These are phyloP conservation scores for Cladosporium colombiae DNA, from an alignment of 2,329 filamentous ascomycete genomes.

Conservation along the genomic window DNA sequence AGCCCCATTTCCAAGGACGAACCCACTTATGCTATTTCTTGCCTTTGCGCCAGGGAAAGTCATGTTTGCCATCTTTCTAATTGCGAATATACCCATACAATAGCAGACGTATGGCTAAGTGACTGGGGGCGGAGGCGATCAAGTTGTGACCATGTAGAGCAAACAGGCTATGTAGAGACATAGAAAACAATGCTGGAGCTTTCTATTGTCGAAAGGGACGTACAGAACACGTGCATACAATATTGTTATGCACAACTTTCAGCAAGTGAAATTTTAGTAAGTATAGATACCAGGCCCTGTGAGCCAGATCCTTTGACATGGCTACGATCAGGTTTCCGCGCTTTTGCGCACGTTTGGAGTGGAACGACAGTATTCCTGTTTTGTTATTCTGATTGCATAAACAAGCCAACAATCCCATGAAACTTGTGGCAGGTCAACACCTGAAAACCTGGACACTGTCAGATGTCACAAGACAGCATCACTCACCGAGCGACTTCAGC, in stretches of 20 bases:
- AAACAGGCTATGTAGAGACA: background rate
- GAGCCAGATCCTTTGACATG: background rate
- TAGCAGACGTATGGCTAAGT: background rate
- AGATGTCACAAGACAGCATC: background rate
- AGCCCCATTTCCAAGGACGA: background rate
- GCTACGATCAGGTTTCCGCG: background rate
- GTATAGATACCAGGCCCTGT: background rate
- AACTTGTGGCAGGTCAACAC: background rate
- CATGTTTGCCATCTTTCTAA: background rate
- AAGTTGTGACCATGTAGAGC: background rate
- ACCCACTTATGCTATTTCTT: background rate
- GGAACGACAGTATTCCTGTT: background rate
- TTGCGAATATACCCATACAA: background rate
- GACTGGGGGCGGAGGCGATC: background rate
- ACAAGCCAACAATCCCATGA: background rate
- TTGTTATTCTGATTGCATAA: background rate
- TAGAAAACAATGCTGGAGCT: background rate
- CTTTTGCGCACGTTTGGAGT: background rate
- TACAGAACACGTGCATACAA: background rate
- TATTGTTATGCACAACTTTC: background rate
- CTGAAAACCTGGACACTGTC: background rate
- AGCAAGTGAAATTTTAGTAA: background rate
- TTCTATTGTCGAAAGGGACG: background rate
- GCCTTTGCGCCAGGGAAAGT: background rate
- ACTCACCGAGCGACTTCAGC: background rate